Conservation (phyloP, 768 basidiomycete species). For the Mrakia blollopis region DNA sequence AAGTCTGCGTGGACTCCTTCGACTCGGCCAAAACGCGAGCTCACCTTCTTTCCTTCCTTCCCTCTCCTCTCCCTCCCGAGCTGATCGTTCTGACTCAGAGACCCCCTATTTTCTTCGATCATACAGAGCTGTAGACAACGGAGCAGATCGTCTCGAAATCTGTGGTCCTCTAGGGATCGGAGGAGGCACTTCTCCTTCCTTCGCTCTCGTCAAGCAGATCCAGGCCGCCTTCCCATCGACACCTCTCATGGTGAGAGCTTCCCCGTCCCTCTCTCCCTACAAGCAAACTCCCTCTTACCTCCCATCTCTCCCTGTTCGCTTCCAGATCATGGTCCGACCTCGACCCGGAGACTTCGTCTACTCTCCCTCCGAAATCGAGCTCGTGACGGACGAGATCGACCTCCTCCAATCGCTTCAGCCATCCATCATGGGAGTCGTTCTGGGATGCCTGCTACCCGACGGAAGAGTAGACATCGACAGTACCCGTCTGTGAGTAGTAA, state of each 20-base stretch:
- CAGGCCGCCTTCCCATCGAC: not conserved
- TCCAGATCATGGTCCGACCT: conserved; percentile 68
- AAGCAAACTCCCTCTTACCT: not conserved
- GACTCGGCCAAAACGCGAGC: conserved; percentile 58
- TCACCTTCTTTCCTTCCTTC: not conserved
- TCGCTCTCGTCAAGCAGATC: conserved; percentile 58
- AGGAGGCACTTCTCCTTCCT: conserved; percentile 74
- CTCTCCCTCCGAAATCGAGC: conserved; percentile 58
- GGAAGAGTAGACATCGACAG: conserved; percentile 52
- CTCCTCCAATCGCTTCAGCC: conserved; percentile 55
- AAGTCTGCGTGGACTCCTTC: conserved; percentile 73
- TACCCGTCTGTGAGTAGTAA: conserved; percentile 56
- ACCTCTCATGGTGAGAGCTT: conserved; percentile 1
- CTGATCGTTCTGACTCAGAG: not conserved
- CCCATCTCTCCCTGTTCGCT: not conserved
- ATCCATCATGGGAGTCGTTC: conserved; percentile 43
- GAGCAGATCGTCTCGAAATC: conserved; percentile 71
- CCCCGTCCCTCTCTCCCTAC: not conserved
- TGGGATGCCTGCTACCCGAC: conserved; percentile 30
- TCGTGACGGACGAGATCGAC: conserved; percentile 73
- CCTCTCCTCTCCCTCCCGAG: not conserved
- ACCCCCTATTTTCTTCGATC: not conserved
- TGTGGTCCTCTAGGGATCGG: conserved; percentile 66
- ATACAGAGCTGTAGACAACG: conserved; percentile 62
- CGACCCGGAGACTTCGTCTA: conserved; percentile 75